phyloP scores from a whole-genome alignment of 2,329 filamentous ascomycete genomes.

The Stylonectria norvegica region DNA sequence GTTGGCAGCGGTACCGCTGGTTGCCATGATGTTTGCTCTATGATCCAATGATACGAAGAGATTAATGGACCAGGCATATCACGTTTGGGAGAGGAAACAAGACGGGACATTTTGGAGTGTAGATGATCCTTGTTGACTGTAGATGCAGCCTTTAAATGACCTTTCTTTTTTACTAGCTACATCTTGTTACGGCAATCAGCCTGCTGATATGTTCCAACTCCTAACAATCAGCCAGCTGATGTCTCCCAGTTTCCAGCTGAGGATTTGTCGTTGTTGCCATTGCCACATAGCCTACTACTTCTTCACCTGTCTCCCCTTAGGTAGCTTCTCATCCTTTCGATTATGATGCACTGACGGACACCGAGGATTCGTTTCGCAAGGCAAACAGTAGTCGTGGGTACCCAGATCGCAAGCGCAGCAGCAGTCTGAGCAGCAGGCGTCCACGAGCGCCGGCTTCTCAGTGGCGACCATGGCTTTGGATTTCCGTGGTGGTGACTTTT shows the following conservation, averaged over 20 bases:
- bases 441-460: too few species aligned
- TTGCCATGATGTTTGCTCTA: constrained; percentile 35
- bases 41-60: constrained; percentile 4
- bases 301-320: constrained; percentile 2
- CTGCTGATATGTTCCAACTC: not conserved
- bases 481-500: too few species aligned
- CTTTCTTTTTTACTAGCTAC: constrained; percentile 5
- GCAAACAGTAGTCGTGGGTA: constrained; percentile 31
- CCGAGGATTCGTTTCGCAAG: constrained; percentile 27
- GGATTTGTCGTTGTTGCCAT: constrained; percentile 1
- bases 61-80: constrained; percentile 12
- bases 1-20: constrained; percentile 33
- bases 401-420: constrained; percentile 31
- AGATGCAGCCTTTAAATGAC: constrained; percentile 7
- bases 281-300: too few species aligned
- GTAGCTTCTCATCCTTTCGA: not conserved
- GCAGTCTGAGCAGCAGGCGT: constrained; percentile 30
- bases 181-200: not conserved
- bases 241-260: too few species aligned
- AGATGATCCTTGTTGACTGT: constrained; percentile 12
- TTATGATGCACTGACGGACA: constrained; percentile 8
- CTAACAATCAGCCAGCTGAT: too few species aligned
- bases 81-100: constrained; percentile 9
- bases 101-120: constrained; percentile 9
- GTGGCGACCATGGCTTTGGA: too few species aligned